Conservation (phyloP, 345 rosid species). For the Excoecaria agallocha region DNA sequence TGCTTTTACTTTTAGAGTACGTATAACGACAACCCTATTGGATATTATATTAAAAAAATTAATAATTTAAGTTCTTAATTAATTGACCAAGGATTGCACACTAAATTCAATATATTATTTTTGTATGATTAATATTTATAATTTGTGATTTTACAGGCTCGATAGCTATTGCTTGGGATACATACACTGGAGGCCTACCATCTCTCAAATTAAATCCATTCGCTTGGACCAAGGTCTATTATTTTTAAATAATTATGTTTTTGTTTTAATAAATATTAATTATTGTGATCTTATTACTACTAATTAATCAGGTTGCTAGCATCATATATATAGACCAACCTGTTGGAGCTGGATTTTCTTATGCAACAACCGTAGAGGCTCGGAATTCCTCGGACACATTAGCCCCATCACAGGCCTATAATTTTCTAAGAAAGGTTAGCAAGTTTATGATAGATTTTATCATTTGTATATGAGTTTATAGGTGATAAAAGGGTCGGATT, state of each 20-base stretch:
- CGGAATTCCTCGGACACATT: slow-evolving; percentile 22
- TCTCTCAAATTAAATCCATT: slow-evolving; percentile 23
- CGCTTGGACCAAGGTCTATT: slow-evolving; percentile 39
- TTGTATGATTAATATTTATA: no score
- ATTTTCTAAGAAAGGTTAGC: slow-evolving; percentile 35
- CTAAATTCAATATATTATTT: no score
- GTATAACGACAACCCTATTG: no score
- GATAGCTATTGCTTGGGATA: slow-evolving; percentile 20
- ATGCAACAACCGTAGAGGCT: slow-evolving; percentile 16
- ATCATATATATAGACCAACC: slow-evolving; percentile 41
- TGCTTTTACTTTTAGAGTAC: no score
- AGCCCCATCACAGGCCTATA: slow-evolving; percentile 22
- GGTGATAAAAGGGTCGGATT: no score
- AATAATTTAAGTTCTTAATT: no score
- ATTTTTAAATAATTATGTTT: background rate
- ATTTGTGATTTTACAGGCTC: slow-evolving; percentile 28
- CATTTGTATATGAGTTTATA: no score
- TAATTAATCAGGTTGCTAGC: slow-evolving; percentile 32
- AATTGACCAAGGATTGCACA: no score
- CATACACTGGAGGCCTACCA: slow-evolving; percentile 30
- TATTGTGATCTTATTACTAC: background rate
- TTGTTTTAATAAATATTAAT: background rate
- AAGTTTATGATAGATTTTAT: background rate
- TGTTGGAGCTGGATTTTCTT: slow-evolving; percentile 41
- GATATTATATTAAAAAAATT: no score